Evolutionary conservation across 192 early-diverging fungal species (phyloP).

Genomic region (Mortierella hygrophila): DNA sequence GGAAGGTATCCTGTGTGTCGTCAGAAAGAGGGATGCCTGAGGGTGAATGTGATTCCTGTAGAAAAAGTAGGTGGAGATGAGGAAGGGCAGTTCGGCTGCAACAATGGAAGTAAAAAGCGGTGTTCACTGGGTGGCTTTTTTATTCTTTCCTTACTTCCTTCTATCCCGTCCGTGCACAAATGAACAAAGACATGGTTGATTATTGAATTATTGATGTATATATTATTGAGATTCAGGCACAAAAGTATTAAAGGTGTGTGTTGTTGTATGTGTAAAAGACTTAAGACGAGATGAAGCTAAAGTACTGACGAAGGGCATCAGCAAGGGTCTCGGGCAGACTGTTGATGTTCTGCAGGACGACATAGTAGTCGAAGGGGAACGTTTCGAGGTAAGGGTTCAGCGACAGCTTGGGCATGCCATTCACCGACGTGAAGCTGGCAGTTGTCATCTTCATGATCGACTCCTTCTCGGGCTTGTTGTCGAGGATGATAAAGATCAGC

Average conservation of each 20-base stretch:
- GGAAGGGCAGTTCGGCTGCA: not conserved
- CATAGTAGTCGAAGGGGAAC: constrained; percentile 99
- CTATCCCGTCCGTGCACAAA: not conserved
- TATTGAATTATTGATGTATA: not conserved
- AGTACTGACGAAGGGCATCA: constrained; percentile 97
- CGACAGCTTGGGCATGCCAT: constrained; percentile 74
- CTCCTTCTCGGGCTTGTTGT: constrained; percentile 82
- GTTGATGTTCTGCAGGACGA: constrained; percentile 91
- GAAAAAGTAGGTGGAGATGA: too few species aligned
- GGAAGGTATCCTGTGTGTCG: not conserved
- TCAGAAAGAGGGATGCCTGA: not conserved
- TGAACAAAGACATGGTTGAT: not conserved
- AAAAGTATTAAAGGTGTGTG: not conserved
- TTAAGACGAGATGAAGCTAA: constrained; percentile 78
- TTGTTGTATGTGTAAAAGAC: not conserved
- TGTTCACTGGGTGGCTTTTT: not conserved
- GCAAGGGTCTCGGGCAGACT: constrained; percentile 88
- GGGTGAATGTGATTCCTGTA: not conserved
- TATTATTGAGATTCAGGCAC: not conserved
- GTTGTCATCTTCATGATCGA: constrained; percentile 94
- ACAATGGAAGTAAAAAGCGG: not conserved
- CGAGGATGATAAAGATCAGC: constrained; percentile 97
- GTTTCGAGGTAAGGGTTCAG: constrained; percentile 92
- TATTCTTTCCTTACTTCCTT: not conserved
- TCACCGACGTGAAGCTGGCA: constrained; percentile 79